Conservation (phyloP, 495 filamentous ascomycete species). For the Friedmanniomyces endolithicus region DNA sequence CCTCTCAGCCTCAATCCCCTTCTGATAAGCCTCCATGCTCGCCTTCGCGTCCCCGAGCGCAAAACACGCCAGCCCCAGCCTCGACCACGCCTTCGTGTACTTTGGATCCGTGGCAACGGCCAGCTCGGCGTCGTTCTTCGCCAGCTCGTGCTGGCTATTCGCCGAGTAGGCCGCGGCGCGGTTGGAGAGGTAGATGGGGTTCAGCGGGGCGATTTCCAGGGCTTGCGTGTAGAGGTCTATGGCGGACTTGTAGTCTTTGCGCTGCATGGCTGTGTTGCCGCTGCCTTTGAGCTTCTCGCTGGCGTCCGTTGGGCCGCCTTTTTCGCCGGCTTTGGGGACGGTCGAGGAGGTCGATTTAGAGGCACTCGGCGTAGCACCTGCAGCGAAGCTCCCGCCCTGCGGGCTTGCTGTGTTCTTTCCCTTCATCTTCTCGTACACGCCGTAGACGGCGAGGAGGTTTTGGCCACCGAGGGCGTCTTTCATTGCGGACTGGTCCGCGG, state of each 20-base stretch:
- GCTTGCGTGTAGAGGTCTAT: slow-evolving; percentile 80
- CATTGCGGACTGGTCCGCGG: slow-evolving; percentile 58
- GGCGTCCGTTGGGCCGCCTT: slow-evolving; percentile 37
- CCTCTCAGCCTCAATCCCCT: slow-evolving; percentile 88
- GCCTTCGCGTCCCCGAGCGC: slow-evolving; percentile 81
- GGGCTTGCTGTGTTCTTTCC: slow-evolving; percentile 41
- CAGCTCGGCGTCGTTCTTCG: slow-evolving; percentile 74
- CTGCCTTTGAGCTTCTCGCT: slow-evolving; percentile 82
- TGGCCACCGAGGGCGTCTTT: slow-evolving; percentile 68
- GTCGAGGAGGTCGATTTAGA: neutral
- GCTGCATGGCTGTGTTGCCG: slow-evolving; percentile 86
- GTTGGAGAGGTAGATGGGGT: slow-evolving; percentile 96
- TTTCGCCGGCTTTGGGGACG: slow-evolving; percentile 15
- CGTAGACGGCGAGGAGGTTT: slow-evolving; percentile 79
- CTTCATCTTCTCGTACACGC: slow-evolving; percentile 91
- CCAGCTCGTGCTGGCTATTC: slow-evolving; percentile 64
- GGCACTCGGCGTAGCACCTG: slow-evolving; percentile 2
- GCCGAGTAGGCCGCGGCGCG: slow-evolving; percentile 84
- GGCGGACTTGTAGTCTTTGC: slow-evolving; percentile 71
- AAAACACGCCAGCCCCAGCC: slow-evolving; percentile 79
- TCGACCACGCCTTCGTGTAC: slow-evolving; percentile 93
- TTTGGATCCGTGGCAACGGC: slow-evolving; percentile 74
- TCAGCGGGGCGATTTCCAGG: slow-evolving; percentile 62
- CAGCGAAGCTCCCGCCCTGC: slow-evolving; percentile 1
- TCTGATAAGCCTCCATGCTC: slow-evolving; percentile 84